phyloP scores from a whole-genome alignment of 805 yeast species.

The Lipomyces oligophaga region DNA sequence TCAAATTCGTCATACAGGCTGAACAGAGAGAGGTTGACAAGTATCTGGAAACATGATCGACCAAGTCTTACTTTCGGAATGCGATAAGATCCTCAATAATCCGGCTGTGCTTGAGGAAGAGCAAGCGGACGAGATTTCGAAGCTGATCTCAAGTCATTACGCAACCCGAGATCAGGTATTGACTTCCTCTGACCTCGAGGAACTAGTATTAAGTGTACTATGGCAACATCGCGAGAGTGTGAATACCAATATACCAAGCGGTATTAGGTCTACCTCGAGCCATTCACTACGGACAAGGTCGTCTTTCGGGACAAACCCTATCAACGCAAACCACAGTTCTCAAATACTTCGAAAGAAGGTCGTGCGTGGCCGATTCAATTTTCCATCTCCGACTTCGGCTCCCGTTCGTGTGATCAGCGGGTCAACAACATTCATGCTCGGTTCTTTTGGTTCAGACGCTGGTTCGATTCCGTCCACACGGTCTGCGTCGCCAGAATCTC shows the following conservation, averaged over 20 bases:
- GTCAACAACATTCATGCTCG: background rate
- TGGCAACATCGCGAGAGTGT: constrained; percentile 18
- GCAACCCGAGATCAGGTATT: constrained; percentile 13
- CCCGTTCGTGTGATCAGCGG: background rate
- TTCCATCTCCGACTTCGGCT: background rate
- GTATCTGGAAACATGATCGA: too few relatives aligned
- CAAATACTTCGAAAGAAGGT: constrained; percentile 7
- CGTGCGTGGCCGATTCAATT: background rate
- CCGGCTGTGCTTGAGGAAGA: constrained; percentile 25
- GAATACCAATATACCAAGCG: background rate
- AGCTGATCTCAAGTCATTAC: constrained; percentile 7
- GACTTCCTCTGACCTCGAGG: constrained; percentile 20
- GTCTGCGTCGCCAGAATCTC: constrained; percentile 17
- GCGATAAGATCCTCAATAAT: constrained; percentile 20
- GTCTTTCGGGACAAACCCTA: too few relatives aligned
- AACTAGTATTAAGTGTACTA: constrained; percentile 17
- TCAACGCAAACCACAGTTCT: too few relatives aligned
- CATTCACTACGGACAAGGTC: too few relatives aligned
- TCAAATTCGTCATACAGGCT: too few relatives aligned
- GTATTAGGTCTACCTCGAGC: background rate
- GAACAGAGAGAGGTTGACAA: too few relatives aligned
- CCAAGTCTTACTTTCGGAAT: constrained; percentile 5
- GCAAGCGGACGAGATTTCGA: constrained; percentile 20
- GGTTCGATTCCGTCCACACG: constrained; percentile 17
- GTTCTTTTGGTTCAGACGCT: background rate